Conservation (phyloP, 805 yeast genomes). For the Starmerella vitae region DNA sequence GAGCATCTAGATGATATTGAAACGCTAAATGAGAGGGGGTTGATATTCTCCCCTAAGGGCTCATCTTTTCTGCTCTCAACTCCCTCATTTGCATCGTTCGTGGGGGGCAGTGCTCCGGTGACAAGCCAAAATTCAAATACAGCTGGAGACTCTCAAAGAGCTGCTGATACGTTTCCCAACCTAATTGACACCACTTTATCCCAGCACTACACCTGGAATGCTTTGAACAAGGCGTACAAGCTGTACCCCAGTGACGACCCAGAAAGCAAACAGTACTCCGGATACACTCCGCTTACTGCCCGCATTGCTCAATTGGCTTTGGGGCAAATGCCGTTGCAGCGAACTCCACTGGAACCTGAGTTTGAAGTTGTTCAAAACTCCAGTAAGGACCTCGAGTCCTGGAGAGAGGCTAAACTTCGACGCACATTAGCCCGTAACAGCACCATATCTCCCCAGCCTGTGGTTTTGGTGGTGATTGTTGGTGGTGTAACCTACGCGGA, state of each 20-base stretch:
- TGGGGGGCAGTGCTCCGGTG: neutral
- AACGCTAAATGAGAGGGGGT: constrained; percentile 35
- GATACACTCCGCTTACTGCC: constrained; percentile 62
- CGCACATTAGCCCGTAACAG: constrained; percentile 25
- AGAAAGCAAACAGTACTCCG: constrained; percentile 40
- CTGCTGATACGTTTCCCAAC: neutral
- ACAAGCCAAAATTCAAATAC: too few relatives aligned
- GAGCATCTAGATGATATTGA: constrained; percentile 36
- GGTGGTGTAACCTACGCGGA: constrained; percentile 88
- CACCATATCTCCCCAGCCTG: constrained; percentile 23
- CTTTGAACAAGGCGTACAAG: constrained; percentile 12
- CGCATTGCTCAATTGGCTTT: constrained; percentile 44
- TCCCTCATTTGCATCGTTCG: constrained; percentile 23
- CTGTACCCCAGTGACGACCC: constrained; percentile 19
- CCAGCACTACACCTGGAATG: constrained; percentile 14
- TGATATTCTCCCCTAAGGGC: constrained; percentile 30
- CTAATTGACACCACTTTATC: constrained; percentile 1
- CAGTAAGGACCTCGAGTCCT: constrained; percentile 10
- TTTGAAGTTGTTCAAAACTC: constrained; percentile 1
- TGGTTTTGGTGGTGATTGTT: constrained; percentile 41
- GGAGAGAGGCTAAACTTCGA: constrained; percentile 26
- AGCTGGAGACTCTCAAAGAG: neutral
- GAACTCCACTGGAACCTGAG: constrained; percentile 15
- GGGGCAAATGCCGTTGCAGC: constrained; percentile 3
- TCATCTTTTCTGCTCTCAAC: constrained; percentile 19